These are phyloP conservation scores for Suillus americanus DNA, from an alignment of 768 basidiomycete genomes.

Conservation along the genomic window DNA sequence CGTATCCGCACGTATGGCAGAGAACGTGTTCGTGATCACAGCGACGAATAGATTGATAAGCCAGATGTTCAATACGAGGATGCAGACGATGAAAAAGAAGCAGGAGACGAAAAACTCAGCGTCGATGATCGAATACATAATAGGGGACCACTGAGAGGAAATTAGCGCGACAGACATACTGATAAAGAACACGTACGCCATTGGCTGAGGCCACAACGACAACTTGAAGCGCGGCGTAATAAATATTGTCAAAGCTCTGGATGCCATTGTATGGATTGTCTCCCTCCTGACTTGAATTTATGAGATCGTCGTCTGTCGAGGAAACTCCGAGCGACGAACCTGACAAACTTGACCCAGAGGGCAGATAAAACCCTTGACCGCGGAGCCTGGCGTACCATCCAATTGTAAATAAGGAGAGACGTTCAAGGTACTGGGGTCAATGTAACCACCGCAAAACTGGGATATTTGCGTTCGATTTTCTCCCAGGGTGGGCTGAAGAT, in stretches of 20 bases:
- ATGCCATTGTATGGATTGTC: constrained; percentile 65
- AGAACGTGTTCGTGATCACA: constrained; percentile 93
- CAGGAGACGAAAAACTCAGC: constrained; percentile 88
- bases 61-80: constrained; percentile 92
- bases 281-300: constrained; percentile 44
- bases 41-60: constrained; percentile 92
- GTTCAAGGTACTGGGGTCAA: constrained; percentile 58
- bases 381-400: constrained; percentile 37
- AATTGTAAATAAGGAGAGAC: constrained; percentile 40
- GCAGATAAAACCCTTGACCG: constrained; percentile 84
- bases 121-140: constrained; percentile 90
- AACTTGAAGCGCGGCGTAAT: constrained; percentile 78
- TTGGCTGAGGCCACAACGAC: constrained; percentile 81
- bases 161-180: not conserved
- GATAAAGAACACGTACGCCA: constrained; percentile 47
- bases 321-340: constrained; percentile 38
- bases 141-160: constrained; percentile 57
- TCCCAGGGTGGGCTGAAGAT: constrained; percentile 53
- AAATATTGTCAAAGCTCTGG: constrained; percentile 88
- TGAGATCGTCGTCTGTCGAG: not conserved
- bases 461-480: constrained; percentile 46
- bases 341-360: constrained; percentile 82
- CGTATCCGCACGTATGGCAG: constrained; percentile 82
- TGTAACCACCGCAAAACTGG: constrained; percentile 80
- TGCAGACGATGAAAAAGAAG: constrained; percentile 81